These are phyloP conservation scores for Lachnellula hyalina DNA, from an alignment of 2,329 filamentous ascomycete species.

Conservation along the genomic window DNA sequence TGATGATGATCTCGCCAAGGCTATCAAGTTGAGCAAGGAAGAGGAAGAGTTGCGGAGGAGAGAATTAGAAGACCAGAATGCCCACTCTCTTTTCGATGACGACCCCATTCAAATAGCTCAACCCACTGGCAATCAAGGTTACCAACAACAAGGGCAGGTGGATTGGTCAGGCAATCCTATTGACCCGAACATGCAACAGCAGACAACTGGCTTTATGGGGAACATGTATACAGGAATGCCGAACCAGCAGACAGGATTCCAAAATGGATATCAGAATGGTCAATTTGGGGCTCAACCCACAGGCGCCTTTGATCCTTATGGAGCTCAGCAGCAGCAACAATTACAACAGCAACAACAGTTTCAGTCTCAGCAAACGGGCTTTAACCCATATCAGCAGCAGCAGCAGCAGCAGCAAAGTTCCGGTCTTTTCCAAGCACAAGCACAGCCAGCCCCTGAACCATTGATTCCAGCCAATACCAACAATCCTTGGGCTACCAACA, in stretches of 20 bases:
- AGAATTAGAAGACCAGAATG: constrained; percentile 82
- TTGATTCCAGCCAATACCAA: constrained; percentile 75
- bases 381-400: constrained; percentile 49
- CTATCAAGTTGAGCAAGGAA: constrained; percentile 88
- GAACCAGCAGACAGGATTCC: constrained; percentile 55
- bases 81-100: constrained; percentile 84
- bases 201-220: constrained; percentile 68
- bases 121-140: constrained; percentile 91
- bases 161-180: constrained; percentile 98
- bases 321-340: constrained; percentile 43
- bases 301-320: constrained; percentile 62
- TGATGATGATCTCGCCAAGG: constrained; percentile 89
- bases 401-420: constrained; percentile 5
- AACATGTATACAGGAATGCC: constrained; percentile 51
- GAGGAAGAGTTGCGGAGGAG: constrained; percentile 86
- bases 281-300: constrained; percentile 61
- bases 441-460: constrained; percentile 50
- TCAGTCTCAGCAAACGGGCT: constrained; percentile 43
- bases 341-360: constrained; percentile 9
- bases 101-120: constrained; percentile 52
- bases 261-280: constrained; percentile 65
- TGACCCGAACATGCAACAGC: constrained; percentile 70
- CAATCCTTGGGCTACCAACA: constrained; percentile 80
- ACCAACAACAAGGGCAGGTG: constrained; percentile 92
- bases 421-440: constrained; percentile 38